Evolutionary conservation across 1,139 yeast genomes (phyloP).

Genomic region (Nakaseomyces sp.): DNA sequence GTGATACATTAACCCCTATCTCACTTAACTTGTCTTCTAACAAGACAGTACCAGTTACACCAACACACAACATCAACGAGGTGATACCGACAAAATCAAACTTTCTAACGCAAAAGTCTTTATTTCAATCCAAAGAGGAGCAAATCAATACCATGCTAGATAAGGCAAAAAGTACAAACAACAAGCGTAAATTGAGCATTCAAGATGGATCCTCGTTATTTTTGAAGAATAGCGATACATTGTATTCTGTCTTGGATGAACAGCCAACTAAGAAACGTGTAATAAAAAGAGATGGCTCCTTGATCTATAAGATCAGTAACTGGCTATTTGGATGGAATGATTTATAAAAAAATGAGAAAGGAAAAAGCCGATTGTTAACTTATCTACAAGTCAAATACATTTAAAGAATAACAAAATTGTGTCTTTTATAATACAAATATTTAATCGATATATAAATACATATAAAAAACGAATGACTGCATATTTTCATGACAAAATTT

Average conservation of each 20-base stretch:
- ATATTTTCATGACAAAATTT: not conserved
- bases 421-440: too few species aligned
- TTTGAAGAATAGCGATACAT: constrained; percentile 6
- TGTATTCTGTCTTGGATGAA: constrained; percentile 1
- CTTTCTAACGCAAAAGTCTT: not conserved
- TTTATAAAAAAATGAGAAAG: not conserved
- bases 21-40: not conserved
- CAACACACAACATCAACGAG: not conserved
- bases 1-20: not conserved
- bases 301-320: constrained; percentile 20
- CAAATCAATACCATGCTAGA: constrained; percentile 13
- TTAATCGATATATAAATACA: constrained; percentile 3
- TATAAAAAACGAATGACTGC: too few species aligned
- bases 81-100: not conserved
- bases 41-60: not conserved
- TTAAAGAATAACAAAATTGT: too few species aligned
- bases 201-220: constrained; percentile 6
- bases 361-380: not conserved
- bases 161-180: constrained; percentile 51
- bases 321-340: constrained; percentile 9
- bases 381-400: not conserved
- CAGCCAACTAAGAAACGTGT: constrained; percentile 2
- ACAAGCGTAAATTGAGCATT: constrained; percentile 8
- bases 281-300: constrained; percentile 14
- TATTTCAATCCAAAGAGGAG: not conserved